Percentiles rank a stretch among this genome's conserved stretches.
phyloP scores from a whole-genome alignment of 176 grass and related monocot species.

The Raddia distichophylla region DNA sequence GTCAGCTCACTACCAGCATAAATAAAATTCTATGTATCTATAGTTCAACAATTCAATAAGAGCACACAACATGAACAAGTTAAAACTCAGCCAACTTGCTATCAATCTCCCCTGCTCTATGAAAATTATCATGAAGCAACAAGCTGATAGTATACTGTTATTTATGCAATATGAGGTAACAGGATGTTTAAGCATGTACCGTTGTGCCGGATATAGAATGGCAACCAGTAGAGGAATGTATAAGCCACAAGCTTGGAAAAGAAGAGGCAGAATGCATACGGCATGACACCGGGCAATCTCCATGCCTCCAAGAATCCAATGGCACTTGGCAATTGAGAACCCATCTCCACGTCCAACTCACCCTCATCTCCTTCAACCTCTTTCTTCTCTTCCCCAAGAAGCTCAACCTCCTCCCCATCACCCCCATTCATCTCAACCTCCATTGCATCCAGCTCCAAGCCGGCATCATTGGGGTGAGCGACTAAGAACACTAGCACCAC shows the following conservation, averaged over 20 bases:
- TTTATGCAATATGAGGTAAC: not conserved
- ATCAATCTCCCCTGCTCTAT: not conserved
- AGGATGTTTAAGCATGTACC: constrained; percentile 40
- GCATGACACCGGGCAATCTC: constrained; percentile 72
- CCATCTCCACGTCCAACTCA: constrained; percentile 42
- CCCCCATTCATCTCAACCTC: constrained; percentile 84
- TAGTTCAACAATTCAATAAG: not conserved
- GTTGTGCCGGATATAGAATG: constrained; percentile 90
- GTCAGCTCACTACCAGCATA: not conserved
- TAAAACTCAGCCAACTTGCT: not conserved
- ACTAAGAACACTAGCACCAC: constrained; percentile 65
- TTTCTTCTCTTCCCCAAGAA: constrained; percentile 62
- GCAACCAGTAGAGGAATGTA: constrained; percentile 95
- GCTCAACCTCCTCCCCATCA: constrained; percentile 55
- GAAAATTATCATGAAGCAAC: not conserved
- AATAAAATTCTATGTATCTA: not conserved
- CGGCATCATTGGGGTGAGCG: constrained; percentile 63
- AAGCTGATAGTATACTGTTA: not conserved
- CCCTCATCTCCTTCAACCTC: constrained; percentile 36
- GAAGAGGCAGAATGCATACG: constrained; percentile 92
- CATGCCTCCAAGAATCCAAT: constrained; percentile 96
- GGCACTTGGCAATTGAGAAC: constrained; percentile 45
- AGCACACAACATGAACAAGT: not conserved
- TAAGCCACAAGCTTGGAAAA: constrained; percentile 97
- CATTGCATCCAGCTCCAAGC: constrained; percentile 38